Evolutionary conservation across 139 green algal species (phyloP).

Genomic region (Ettlia oleoabundans): DNA sequence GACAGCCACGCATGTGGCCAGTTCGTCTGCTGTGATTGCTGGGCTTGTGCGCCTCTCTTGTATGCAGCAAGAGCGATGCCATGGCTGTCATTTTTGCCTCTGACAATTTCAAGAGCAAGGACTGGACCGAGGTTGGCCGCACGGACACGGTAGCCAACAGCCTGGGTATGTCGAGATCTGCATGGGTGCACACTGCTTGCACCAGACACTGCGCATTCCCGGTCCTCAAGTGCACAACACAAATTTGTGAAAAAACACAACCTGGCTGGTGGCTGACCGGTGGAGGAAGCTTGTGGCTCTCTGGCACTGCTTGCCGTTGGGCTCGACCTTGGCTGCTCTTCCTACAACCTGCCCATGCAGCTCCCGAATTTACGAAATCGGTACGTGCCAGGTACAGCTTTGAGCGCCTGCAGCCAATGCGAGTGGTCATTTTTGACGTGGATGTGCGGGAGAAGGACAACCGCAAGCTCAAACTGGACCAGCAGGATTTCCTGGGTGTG

Average conservation of each 20-base stretch:
- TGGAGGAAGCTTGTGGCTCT: not conserved
- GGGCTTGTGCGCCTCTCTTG: not conserved
- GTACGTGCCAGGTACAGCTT: conserved; percentile 48
- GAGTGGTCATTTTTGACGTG: conserved; percentile 46
- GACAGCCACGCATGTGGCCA: not conserved
- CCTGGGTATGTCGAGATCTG: conserved; percentile 6
- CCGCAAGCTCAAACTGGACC: conserved; percentile 26
- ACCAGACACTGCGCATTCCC: too few relatives aligned
- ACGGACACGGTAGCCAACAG: conserved; percentile 56
- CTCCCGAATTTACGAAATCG: conserved; percentile 41
- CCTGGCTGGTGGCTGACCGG: not conserved
- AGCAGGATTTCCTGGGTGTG: conserved; percentile 52
- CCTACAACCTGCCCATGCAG: conserved; percentile 9
- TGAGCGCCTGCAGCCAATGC: conserved; percentile 45
- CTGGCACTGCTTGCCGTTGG: not conserved
- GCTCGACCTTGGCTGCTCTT: not conserved
- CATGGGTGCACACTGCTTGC: not conserved
- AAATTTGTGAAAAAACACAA: too few relatives aligned
- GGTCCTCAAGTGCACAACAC: too few relatives aligned
- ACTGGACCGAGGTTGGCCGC: conserved; percentile 37
- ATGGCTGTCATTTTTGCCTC: conserved; percentile 43
- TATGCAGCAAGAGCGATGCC: conserved; percentile 48
- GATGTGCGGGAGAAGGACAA: conserved; percentile 37
- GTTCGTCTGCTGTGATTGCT: not conserved
- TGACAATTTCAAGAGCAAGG: not conserved